phyloP scores from a whole-genome alignment of 176 grass and related monocot species.

The Bromus sterilis region DNA sequence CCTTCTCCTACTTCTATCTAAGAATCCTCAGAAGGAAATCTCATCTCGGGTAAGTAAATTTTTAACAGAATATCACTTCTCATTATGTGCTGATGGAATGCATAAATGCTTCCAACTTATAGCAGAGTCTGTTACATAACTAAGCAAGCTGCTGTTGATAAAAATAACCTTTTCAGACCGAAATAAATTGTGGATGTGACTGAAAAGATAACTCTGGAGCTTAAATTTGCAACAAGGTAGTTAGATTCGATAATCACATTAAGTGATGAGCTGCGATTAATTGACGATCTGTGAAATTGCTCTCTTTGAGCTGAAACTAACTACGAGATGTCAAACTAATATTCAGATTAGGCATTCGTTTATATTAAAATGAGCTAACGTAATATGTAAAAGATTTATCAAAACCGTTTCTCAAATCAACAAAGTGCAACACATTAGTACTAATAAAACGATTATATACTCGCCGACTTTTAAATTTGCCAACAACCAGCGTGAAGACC shows the following conservation, averaged over 20 bases:
- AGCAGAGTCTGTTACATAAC: not conserved
- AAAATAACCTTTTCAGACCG: not conserved
- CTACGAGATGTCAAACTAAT: not conserved
- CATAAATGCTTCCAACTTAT: not conserved
- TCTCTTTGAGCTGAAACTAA: not conserved
- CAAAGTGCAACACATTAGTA: not conserved
- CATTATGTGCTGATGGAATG: not conserved
- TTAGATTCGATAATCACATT: not conserved
- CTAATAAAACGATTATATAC: not conserved
- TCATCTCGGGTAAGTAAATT: constrained; percentile 43
- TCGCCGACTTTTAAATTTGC: too few species aligned
- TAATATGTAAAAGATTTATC: not conserved
- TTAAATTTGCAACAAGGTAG: not conserved
- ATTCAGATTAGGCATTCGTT: not conserved
- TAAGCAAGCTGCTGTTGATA: not conserved
- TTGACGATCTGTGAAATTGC: not conserved
- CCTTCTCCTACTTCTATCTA: constrained; percentile 64
- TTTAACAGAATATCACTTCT: not conserved
- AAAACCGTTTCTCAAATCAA: not conserved
- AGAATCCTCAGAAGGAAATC: constrained; percentile 48
- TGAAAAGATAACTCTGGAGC: not conserved
- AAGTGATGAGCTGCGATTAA: not conserved
- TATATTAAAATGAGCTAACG: not conserved
- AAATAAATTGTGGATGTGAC: not conserved
- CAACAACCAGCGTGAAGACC: not conserved